Evolutionary conservation across 495 filamentous ascomycete species (phyloP), one percentile per base, ranked within the genome.

Genomic region (Xeromyces bisporus): DNA sequence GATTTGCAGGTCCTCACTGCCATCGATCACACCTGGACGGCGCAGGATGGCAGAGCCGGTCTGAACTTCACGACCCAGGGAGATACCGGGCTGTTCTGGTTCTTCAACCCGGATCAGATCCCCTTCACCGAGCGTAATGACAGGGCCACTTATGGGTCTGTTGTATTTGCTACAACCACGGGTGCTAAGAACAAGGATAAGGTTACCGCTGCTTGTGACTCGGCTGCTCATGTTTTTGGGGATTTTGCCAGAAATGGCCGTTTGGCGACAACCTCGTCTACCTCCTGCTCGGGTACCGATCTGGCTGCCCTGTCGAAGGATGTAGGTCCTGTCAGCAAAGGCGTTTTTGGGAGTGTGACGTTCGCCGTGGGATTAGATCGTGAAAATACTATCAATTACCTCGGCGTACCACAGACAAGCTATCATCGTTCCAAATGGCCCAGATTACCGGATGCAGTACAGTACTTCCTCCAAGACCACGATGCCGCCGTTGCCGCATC

Each of bases 21-120:
- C 23, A 60, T 66, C 29, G 59, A 64, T 32, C 38, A 51, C 14
- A 47, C 47, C 21, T 66, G 58, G 58, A 56, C 50, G 3, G 59
- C 57, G 6, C 49, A 62, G 32, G 32, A 39, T 0, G 44, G 39
- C 12, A 43, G 51, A 26, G 38, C 50, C 7, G 37, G 30, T 14
- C 46, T 44, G 25, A 41, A 38, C 12, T 44, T 46, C 33, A 43
- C 43, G 7, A 46, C 39, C 14, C 47, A 37, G 6, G 42, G 29
- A 14, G 41, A 41, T 8, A 49, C 51, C 7, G 29, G 38, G 7
- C 28, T 56, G 14, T 60, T 21, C 20, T 21, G 20, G 20, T 21
- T 21, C 20, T 21, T 5, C 20, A 21, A 21, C 20, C 20, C 20
- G 5, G 20, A 21, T 21, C 20, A 21, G 20, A 21, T 21, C 20